Percentiles rank a stretch among this genome's conserved stretches.
These are phyloP conservation scores for Rehmannia glutinosa DNA, from an alignment of 257 asterid genomes.

Conservation along the genomic window DNA sequence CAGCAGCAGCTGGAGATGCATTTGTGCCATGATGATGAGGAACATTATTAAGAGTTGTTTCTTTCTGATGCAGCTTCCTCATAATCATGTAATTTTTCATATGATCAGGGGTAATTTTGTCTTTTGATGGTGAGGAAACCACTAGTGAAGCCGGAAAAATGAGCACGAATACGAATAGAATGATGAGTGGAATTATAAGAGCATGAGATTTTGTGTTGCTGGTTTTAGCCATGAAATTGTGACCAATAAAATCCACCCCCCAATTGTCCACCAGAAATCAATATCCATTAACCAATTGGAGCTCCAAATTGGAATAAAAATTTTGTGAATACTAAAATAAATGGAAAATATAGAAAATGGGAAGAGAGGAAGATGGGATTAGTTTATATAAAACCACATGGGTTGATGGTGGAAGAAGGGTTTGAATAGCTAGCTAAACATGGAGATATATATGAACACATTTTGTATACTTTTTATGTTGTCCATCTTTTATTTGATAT, in stretches of 20 bases:
- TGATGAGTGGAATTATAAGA: constrained; percentile 17
- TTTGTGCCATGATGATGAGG: background rate
- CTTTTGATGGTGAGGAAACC: constrained; percentile 13
- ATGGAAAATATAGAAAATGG: background rate
- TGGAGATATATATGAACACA: constrained; percentile 29
- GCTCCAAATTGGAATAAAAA: constrained; percentile 33
- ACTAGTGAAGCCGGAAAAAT: constrained; percentile 7
- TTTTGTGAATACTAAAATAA: background rate
- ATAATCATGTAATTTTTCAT: background rate
- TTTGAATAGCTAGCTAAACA: constrained; percentile 25
- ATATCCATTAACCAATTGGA: constrained; percentile 81
- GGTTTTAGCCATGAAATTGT: constrained; percentile 63
- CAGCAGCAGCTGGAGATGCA: background rate
- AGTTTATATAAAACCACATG: constrained; percentile 28
- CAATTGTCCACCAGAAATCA: constrained; percentile 46
- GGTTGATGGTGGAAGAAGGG: constrained; percentile 16
- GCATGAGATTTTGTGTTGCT: constrained; percentile 10
- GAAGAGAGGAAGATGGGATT: constrained; percentile 13
- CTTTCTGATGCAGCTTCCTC: constrained; percentile 18
- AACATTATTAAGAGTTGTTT: background rate
- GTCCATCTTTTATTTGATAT: constrained; percentile 18
- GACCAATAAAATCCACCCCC: constrained; percentile 70
- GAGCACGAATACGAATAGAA: constrained; percentile 29
- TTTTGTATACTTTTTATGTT: constrained; percentile 25
- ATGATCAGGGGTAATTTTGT: constrained; percentile 20